These are phyloP conservation scores for Cercospora citrullina DNA, from an alignment of 2,329 filamentous ascomycete genomes.

Conservation along the genomic window DNA sequence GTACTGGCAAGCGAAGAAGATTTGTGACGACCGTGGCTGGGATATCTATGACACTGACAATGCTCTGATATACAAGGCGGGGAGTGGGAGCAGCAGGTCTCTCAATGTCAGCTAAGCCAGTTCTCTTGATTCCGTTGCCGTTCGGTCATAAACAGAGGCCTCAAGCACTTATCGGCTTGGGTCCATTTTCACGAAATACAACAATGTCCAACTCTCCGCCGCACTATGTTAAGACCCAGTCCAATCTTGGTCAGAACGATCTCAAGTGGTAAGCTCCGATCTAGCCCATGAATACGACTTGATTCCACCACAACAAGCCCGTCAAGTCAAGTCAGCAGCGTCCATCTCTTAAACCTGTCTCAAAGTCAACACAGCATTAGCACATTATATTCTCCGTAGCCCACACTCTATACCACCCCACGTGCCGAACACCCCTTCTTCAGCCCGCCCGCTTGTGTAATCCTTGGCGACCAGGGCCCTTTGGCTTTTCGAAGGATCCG, in stretches of 20 bases:
- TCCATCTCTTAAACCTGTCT: background rate
- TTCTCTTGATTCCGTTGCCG: background rate
- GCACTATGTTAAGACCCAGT: background rate
- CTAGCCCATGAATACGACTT: background rate
- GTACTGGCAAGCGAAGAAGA: slow-evolving; percentile 29
- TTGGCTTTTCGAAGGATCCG: background rate
- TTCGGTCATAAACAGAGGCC: background rate
- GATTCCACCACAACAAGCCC: background rate
- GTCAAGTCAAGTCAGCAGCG: background rate
- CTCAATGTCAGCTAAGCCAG: background rate
- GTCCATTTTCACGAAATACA: background rate
- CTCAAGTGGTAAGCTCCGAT: background rate
- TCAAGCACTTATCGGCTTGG: background rate
- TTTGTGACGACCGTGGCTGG: slow-evolving; percentile 35
- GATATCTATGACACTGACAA: slow-evolving; percentile 31
- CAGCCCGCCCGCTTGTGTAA: background rate
- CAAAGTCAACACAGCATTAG: background rate
- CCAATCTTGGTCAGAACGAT: background rate
- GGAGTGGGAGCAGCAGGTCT: slow-evolving; percentile 12
- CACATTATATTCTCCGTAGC: background rate
- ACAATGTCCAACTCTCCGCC: background rate
- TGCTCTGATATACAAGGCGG: slow-evolving; percentile 31
- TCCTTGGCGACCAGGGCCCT: slow-evolving; percentile 4
- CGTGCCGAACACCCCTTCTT: background rate
- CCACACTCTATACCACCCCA: background rate